A percentile compares a stretch with the other conserved stretches of the same genome.
These are phyloP conservation scores for Backusella tuberculispora DNA, from an alignment of 192 early-diverging fungal species.

Conservation along the genomic window DNA sequence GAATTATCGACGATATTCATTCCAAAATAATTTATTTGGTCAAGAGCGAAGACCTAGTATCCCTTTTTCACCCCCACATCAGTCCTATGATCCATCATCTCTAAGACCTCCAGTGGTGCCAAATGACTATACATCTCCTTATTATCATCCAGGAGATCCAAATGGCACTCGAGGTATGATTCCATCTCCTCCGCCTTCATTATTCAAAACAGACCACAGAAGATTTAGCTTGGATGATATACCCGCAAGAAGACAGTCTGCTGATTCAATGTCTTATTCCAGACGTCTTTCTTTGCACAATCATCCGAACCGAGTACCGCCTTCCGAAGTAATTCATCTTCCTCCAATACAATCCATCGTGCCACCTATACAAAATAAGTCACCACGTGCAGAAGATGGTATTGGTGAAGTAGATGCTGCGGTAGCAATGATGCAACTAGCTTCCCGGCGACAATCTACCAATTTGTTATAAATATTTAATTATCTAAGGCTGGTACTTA, in stretches of 20 bases:
- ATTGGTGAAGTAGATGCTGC: slow-evolving; percentile 29
- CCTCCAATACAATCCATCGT: slow-evolving; percentile 14
- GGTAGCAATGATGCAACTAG: slow-evolving; percentile 31
- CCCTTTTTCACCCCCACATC: slow-evolving; percentile 20
- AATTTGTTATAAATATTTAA: background rate
- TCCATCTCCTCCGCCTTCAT: slow-evolving; percentile 10
- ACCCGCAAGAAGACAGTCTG: background rate
- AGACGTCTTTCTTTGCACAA: slow-evolving; percentile 5
- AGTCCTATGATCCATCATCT: slow-evolving; percentile 9
- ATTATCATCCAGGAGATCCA: slow-evolving; percentile 11
- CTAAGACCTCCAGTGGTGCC: background rate
- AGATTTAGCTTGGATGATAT: background rate
- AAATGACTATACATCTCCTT: background rate
- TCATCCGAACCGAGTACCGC: background rate
- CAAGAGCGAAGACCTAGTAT: slow-evolving; percentile 16
- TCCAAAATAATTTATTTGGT: background rate
- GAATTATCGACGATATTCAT: background rate
- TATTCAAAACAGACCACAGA: slow-evolving; percentile 10
- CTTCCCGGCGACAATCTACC: slow-evolving; percentile 6
- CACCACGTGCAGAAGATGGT: slow-evolving; percentile 10
- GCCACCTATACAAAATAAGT: background rate
- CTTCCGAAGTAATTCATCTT: slow-evolving; percentile 12
- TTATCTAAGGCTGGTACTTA: background rate
- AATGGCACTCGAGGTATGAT: background rate
- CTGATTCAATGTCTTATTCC: background rate